Evolutionary conservation across 2,329 filamentous ascomycete genomes (phyloP), one percentile per base, ranked within the genome.

Genomic region (Ophiostoma sp.): DNA sequence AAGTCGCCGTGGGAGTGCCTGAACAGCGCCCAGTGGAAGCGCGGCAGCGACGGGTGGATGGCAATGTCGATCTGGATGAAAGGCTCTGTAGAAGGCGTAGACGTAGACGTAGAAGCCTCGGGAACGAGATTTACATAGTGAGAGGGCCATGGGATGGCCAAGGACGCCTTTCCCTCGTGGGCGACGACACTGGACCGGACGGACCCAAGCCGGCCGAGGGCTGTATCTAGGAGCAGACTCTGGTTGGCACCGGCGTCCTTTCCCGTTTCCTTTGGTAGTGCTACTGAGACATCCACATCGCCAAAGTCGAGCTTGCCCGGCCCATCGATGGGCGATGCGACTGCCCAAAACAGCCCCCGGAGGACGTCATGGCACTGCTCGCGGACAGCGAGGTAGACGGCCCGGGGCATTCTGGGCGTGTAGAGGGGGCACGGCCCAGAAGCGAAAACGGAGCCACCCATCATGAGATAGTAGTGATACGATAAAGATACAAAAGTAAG

Each of bases 51-150:
- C 1, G 75, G 74, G 70, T 83, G 87, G 33, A 89, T 76, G 39
- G 86, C 83, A 1, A 94, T 77, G 76, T 95, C 92, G 35, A 94
- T 81, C 74, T 95, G 92, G 4, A 92, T 84, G 75, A 83, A 85
- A 27, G 57, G 31, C 31, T 31, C 27, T 3, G 27, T 31, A 31
- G 48, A 4, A 20, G 48, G 7, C 20, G 48, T 52, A 20, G 15
- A 52, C 20, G 48, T 20, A 15, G 11, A 17, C 17, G 44, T 23
- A 23, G 20, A 48, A 20, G 44, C 44, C n/a, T 57, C 35, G 31
- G 10, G 33, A 23, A 15, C 41, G 78, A 73, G 6, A 73, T 71
- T 1, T 67, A 41, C 15, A 44, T 41, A 39, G 7, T 67, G 68
- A 7, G 57, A 8, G 10, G 1, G 73, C 71, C 85, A 87, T 0